Evolutionary conservation across 1,284 basidiomycete genomes (phyloP).

Genomic region (Cryptococcus neoformans): DNA sequence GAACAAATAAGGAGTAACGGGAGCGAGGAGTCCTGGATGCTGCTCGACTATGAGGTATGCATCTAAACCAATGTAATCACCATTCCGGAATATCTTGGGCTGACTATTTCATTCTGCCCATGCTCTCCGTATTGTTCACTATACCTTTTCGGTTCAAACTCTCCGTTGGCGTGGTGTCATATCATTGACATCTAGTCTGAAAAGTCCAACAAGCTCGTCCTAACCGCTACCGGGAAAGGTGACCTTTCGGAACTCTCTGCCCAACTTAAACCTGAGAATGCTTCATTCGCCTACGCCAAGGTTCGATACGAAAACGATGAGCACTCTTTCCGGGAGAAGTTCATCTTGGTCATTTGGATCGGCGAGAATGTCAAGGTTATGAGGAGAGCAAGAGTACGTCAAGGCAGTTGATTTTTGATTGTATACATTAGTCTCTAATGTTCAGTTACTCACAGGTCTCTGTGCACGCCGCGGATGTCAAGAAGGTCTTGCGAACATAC

Average conservation of each 20-base stretch:
- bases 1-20: conserved; percentile 77
- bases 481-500: conserved; percentile 69
- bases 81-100: neutral
- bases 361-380: conserved; percentile 79
- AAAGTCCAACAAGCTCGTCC: conserved; percentile 73
- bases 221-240: conserved; percentile 73
- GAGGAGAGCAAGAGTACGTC: conserved; percentile 81
- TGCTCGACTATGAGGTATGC: conserved; percentile 78
- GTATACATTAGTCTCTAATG: neutral
- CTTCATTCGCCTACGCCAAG: conserved; percentile 77
- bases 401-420: no score
- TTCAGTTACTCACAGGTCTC: conserved; percentile 61
- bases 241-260: conserved; percentile 73
- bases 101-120: no score
- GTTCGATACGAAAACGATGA: conserved; percentile 71
- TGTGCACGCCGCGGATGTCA: conserved; percentile 81
- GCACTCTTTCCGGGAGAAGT: conserved; percentile 80
- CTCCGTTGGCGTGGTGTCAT: no score
- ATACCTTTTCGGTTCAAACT: no score
- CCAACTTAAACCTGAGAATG: conserved; percentile 67
- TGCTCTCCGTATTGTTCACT: no score
- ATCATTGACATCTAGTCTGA: conserved; percentile 56
- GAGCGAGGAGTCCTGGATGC: conserved; percentile 76
- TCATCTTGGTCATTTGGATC: conserved; percentile 86
- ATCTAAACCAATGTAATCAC: neutral